Base-by-base conservation (phyloP, 1,139 yeast genomes). In the Debaryomycetaceae sp. region DNA sequence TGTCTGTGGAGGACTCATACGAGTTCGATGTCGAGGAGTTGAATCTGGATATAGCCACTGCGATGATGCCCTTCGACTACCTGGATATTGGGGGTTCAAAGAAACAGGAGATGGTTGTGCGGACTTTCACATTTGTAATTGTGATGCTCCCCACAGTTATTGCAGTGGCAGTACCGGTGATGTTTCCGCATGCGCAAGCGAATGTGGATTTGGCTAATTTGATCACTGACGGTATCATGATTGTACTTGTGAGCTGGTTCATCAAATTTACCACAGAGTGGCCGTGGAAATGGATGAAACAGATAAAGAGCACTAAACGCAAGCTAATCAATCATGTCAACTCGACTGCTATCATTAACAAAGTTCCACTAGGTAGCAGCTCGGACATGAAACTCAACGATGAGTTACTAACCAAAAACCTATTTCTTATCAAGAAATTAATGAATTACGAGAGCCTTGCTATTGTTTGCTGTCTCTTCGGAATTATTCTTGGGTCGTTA, bases 271-370 rank as follows among this genome's bases (percentile, higher is more conserved):
- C 62, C 2, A 55, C 61, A 24, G 72, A 68, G 40, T 68, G 72
- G 73, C 73, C 74, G 1, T 68, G 70, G 66, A 51, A 51, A 11
- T 67, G 73, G 74, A 47, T 61, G 13, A 46, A 53, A n/a, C 60
- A 59, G 36, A 51, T 69, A 14, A 53, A 54, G 38, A 51, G 49
- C 5, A 48, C 62, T 6, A 65, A 61, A 42, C 39, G 40, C 1
- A 52, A 47, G 34, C 39, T 63, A 34, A 45, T 62, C 6, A 49
- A 51, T 37, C 53, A 59, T 36, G 46, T 54, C 34, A 57, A 56
- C 36, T 52, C 60, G 6, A 37, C 34, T 8, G 24, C 44, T 3
- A 37, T 57, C n/a, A 48, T 47, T 4, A 30, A 44, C 31, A 36
- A 24, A n/a, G 39, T 37, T 7, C 39, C 43, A 24, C 34, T 13